Conservation (phyloP, 805 yeast species). For the Barnettozyma sucrosica region DNA sequence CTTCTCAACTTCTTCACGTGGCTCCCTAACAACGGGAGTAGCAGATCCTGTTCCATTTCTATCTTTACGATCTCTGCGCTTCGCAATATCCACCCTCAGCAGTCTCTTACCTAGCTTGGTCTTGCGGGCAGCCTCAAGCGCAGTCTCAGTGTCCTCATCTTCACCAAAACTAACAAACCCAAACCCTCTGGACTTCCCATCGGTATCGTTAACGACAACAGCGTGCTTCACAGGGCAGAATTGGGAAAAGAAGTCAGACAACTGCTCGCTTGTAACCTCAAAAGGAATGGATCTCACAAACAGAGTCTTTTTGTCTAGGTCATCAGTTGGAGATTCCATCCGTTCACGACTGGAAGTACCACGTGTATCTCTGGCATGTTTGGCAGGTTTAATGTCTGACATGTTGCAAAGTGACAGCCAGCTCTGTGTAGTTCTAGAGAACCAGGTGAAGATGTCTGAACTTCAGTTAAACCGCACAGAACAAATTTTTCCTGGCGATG, state of each 20-base stretch:
- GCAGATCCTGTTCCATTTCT: conserved; percentile 4
- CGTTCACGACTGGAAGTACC: neutral
- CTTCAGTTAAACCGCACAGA: neutral
- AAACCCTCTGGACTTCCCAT: conserved; percentile 81
- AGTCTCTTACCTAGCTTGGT: conserved; percentile 58
- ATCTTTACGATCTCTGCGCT: conserved; percentile 75
- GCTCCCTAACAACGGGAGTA: neutral
- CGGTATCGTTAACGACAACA: conserved; percentile 74
- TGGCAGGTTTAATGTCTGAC: neutral
- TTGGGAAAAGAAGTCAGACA: conserved; percentile 81
- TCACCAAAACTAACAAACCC: conserved; percentile 89
- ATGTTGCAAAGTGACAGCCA: neutral
- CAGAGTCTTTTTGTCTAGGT: conserved; percentile 47
- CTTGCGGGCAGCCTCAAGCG: conserved; percentile 62
- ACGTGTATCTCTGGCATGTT: neutral
- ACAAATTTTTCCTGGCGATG: conserved; percentile 10
- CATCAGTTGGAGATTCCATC: conserved; percentile 19
- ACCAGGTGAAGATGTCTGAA: neutral
- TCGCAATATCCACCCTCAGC: conserved; percentile 80
- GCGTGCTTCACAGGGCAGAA: conserved; percentile 96
- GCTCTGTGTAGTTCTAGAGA: neutral
- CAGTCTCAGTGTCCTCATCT: conserved; percentile 78
- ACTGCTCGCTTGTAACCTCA: conserved; percentile 73
- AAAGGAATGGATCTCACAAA: conserved; percentile 84
- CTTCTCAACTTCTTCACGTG: conserved; percentile 44